These are phyloP conservation scores for Brettanomyces anomalus DNA, from an alignment of 805 yeast species.

Conservation along the genomic window DNA sequence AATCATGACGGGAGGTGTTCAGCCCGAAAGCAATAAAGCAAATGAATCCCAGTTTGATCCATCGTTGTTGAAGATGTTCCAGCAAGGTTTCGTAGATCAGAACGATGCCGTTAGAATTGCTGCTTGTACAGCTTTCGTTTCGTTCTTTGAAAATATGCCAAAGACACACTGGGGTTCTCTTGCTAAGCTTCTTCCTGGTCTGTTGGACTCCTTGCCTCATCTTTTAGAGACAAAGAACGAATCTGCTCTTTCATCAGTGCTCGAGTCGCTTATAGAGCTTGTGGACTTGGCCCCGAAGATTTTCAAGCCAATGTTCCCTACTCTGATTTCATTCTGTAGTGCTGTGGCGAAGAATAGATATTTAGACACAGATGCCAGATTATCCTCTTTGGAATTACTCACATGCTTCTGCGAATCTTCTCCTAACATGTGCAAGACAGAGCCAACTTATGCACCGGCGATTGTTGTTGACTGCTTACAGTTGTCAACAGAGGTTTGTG, in stretches of 20 bases:
- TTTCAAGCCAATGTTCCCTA: constrained; percentile 84
- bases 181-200: constrained; percentile 71
- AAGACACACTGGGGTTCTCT: constrained; percentile 69
- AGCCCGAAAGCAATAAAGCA: background rate
- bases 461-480: constrained; percentile 67
- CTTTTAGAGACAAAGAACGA: constrained; percentile 74
- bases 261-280: constrained; percentile 81
- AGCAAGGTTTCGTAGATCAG: constrained; percentile 70
- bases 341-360: constrained; percentile 75
- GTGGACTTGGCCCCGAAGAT: constrained; percentile 92
- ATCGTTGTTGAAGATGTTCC: constrained; percentile 57
- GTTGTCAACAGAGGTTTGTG: constrained; percentile 88
- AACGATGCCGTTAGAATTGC: constrained; percentile 83
- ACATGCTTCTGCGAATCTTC: constrained; percentile 90
- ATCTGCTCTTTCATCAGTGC: constrained; percentile 73
- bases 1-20: constrained; percentile 38
- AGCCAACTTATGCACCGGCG: constrained; percentile 59
- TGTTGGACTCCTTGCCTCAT: constrained; percentile 81
- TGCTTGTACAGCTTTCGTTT: constrained; percentile 86
- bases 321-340: constrained; percentile 81
- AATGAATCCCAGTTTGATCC: constrained; percentile 21
- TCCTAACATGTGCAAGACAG: constrained; percentile 88
- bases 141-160: constrained; percentile 77
- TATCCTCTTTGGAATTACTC: constrained; percentile 80
- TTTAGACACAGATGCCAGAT: constrained; percentile 68